A percentile compares a stretch with the other conserved stretches of the same genome.
phyloP scores from a whole-genome alignment of 148 eudicot genomes.

The Oxyria digyna region DNA sequence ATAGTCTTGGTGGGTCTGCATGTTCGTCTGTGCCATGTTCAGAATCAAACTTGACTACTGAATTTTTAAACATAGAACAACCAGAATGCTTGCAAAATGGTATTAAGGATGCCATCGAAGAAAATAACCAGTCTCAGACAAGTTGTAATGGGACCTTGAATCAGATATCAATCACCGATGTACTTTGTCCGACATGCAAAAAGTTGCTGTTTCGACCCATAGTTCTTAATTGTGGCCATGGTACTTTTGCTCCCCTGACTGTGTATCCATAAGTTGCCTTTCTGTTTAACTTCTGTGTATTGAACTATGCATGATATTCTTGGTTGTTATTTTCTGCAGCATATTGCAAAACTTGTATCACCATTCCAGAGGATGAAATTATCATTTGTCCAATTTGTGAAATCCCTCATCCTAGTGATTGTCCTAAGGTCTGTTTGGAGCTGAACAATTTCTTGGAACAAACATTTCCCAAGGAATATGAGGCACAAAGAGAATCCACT shows the following conservation, averaged over 20 bases:
- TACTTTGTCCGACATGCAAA: slow-evolving; percentile 52
- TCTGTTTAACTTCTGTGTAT: neutral
- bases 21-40: slow-evolving; percentile 11
- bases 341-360: slow-evolving; percentile 55
- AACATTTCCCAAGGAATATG: slow-evolving; percentile 42
- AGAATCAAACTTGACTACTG: slow-evolving; percentile 11
- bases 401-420: slow-evolving; percentile 41
- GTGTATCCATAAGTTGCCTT: neutral
- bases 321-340: slow-evolving; percentile 20
- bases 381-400: slow-evolving; percentile 55
- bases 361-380: slow-evolving; percentile 28
- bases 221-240: slow-evolving; percentile 85
- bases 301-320: neutral
- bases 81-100: slow-evolving; percentile 12
- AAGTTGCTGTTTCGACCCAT: slow-evolving; percentile 50
- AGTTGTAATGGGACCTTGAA: slow-evolving; percentile 14
- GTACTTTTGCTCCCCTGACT: slow-evolving; percentile 22
- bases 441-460: slow-evolving; percentile 55
- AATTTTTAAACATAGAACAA: neutral
- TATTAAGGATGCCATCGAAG: slow-evolving; percentile 13
- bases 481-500: slow-evolving; percentile 22
- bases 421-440: slow-evolving; percentile 63
- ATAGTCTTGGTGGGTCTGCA: slow-evolving; percentile 9
- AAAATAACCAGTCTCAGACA: slow-evolving; percentile 9
- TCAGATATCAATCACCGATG: slow-evolving; percentile 33